These are phyloP conservation scores for Carnegiea gigantea DNA, from an alignment of 179 eudicot genomes.

Conservation along the genomic window DNA sequence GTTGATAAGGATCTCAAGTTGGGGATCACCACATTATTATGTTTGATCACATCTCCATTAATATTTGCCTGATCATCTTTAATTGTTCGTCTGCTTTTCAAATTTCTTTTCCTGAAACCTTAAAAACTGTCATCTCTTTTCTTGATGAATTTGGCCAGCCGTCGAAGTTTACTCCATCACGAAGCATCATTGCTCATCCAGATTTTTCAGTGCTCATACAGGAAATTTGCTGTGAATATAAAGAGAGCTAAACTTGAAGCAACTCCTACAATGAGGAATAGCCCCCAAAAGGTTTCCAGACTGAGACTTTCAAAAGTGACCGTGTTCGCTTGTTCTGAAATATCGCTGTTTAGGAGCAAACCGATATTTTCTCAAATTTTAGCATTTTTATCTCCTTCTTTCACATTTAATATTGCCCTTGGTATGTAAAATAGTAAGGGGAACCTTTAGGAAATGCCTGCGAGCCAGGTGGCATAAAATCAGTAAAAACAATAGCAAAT, in stretches of 20 bases:
- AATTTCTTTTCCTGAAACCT: conserved; percentile 17
- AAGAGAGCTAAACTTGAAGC: conserved; percentile 27
- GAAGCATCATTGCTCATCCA: conserved; percentile 24
- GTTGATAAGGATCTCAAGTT: too few species aligned
- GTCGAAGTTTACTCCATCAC: conserved; percentile 7
- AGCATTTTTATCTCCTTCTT: conserved; percentile 36
- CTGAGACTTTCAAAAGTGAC: conserved; percentile 34
- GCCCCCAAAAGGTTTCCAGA: conserved; percentile 45
- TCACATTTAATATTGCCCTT: conserved; percentile 35
- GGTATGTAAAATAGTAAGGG: conserved; percentile 45
- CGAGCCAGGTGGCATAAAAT: not conserved
- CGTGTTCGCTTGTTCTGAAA: conserved; percentile 16
- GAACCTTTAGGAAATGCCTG: conserved; percentile 64
- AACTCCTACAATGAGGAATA: conserved; percentile 39
- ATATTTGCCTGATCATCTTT: not conserved
- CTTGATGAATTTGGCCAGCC: conserved; percentile 14
- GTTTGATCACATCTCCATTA: not conserved
- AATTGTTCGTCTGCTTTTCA: not conserved
- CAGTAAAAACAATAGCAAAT: not conserved
- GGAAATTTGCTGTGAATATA: conserved; percentile 23
- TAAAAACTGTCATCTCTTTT: conserved; percentile 22
- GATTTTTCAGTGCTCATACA: conserved; percentile 25
- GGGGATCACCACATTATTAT: too few species aligned
- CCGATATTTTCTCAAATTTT: conserved; percentile 28
- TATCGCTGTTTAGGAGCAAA: conserved; percentile 1